These are phyloP conservation scores for Spirogloea muscicola DNA, from an alignment of 139 green algal species.

Conservation along the genomic window DNA sequence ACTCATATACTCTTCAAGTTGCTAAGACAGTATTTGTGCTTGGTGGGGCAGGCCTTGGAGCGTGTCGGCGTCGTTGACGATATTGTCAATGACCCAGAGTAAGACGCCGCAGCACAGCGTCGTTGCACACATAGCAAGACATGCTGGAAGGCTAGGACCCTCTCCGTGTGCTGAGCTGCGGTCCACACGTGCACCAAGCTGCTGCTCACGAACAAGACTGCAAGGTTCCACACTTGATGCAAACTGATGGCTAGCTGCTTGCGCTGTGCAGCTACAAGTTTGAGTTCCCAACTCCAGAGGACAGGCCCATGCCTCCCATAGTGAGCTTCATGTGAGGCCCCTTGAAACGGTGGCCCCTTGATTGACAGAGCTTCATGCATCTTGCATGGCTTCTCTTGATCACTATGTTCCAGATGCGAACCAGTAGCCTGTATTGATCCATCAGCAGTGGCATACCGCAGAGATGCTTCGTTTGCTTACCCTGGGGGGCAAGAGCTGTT, in stretches of 20 bases:
- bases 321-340: slow-evolving; percentile 60
- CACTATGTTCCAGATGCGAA: background rate
- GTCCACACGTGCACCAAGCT: too few relatives aligned
- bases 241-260: too few relatives aligned
- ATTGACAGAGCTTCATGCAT: too few relatives aligned
- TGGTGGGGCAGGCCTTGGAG: slow-evolving; percentile 77
- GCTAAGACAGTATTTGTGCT: background rate
- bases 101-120: background rate
- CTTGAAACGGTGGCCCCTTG: too few relatives aligned
- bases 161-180: too few relatives aligned
- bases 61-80: slow-evolving; percentile 70
- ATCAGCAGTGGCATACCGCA: too few relatives aligned
- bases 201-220: too few relatives aligned
- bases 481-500: slow-evolving; percentile 59
- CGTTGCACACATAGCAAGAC: too few relatives aligned
- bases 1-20: background rate
- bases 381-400: too few relatives aligned
- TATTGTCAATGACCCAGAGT: slow-evolving; percentile 19
- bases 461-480: slow-evolving; percentile 71
- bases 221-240: too few relatives aligned
- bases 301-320: slow-evolving; percentile 61
- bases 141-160: too few relatives aligned
- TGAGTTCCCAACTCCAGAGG: slow-evolving; percentile 60
- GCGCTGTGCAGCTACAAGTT: slow-evolving; percentile 66
- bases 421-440: background rate